Base-by-base conservation (phyloP, 1,139 yeast species). In the Saccharomyces hybrid region DNA sequence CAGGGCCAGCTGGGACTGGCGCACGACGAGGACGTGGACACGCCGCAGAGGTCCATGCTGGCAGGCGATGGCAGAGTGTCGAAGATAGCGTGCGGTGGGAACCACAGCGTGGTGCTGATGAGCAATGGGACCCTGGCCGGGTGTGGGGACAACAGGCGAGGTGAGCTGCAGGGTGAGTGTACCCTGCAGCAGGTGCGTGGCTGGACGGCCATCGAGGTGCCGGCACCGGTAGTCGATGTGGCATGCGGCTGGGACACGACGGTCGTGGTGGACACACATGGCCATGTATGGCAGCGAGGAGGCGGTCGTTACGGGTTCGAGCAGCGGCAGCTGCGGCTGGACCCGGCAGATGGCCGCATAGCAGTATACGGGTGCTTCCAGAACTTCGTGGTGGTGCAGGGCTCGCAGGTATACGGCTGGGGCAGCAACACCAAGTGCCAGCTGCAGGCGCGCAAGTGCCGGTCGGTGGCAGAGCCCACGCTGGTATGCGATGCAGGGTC, bases 361-460 rank as follows among this genome's bases (percentile, higher is more conserved):
- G 44, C 54, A 41, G 46, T 60, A 13, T 57, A 48, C 52, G 58
- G 66, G 13, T 60, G 68, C n/a, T 56, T 69, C 41, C 65, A 63
- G 53, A 65, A 70, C 9, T 66, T 73, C 38, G 54, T 55, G 1
- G 77, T 81, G 0, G 74, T 86, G 0, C 68, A 84, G 0, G 68
- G 74, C 38, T 0, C 62, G 69, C 5, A 53, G 3, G 68, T 86
- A 0, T 80, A 76, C 62, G 96, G 95, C 0, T 90, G 96, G 95
- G 98, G 98, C 0, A 81, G 80, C 50, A 80, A 87, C 50, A 78
- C 90, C 66, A 86, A 84, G 64, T 90, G 93, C 5, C 96, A 91
- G 66, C 68, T 90, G 26, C 26, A 42, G 2, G 55, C 50, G 26
- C 63, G 23, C 47, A 86, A 84, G 64, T 90, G 93, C 5, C 96